phyloP scores from a whole-genome alignment of 257 asterid genomes.

The Capsicum chinense region DNA sequence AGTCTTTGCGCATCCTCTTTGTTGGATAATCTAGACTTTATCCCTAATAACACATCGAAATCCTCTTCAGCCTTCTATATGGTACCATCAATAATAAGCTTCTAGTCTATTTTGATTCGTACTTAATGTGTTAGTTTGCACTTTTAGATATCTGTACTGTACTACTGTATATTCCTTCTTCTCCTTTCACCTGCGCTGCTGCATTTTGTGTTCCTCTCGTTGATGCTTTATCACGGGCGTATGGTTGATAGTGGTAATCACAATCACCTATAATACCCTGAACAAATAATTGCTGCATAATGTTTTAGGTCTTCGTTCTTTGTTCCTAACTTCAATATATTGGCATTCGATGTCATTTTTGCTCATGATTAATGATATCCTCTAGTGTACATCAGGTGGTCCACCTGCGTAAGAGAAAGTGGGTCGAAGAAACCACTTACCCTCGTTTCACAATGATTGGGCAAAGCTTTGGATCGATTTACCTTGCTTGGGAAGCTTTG shows the following conservation, averaged over 20 bases:
- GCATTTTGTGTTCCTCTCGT: not conserved
- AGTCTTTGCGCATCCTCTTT: not conserved
- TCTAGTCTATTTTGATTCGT: not conserved
- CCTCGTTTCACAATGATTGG: slow-evolving; percentile 98
- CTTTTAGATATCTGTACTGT: slow-evolving; percentile 6
- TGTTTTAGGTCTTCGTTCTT: not conserved
- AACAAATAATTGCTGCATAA: not conserved
- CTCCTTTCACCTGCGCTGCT: not conserved
- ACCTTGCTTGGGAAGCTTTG: slow-evolving; percentile 92
- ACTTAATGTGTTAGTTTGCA: not conserved
- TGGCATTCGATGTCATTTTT: not conserved
- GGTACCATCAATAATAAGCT: not conserved
- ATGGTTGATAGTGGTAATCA: not conserved
- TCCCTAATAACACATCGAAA: not conserved
- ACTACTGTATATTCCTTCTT: not conserved
- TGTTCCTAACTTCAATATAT: not conserved
- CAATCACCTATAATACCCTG: not conserved
- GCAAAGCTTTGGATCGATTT: slow-evolving; percentile 93
- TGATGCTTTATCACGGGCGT: not conserved
- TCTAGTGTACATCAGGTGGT: slow-evolving; percentile 59
- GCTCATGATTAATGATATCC: slow-evolving; percentile 26
- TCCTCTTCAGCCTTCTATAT: not conserved
- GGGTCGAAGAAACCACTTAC: slow-evolving; percentile 87
- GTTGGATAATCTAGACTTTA: not conserved
- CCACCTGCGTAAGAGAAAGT: slow-evolving; percentile 75